Evolutionary conservation across 306 rosid species (phyloP).

Genomic region (Malus sieversii): DNA sequence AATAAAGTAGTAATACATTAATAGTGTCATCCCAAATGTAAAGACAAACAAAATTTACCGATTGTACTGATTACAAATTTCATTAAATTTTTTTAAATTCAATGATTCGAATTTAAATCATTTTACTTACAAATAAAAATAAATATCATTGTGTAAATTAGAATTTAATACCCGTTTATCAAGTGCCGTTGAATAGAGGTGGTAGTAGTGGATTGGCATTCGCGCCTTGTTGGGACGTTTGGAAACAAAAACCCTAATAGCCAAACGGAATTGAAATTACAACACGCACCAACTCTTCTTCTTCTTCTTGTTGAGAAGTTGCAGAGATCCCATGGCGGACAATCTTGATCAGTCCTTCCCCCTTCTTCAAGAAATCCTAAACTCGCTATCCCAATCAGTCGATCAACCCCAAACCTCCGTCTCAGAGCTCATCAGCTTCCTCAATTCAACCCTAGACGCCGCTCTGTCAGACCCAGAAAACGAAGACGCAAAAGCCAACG

Average conservation of each 20-base stretch:
- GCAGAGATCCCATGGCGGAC: constrained; percentile 4
- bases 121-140: too few relatives aligned
- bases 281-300: background rate
- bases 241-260: background rate
- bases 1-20: too few relatives aligned
- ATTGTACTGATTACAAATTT: too few relatives aligned
- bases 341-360: constrained; percentile 16
- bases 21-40: too few relatives aligned
- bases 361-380: constrained; percentile 44
- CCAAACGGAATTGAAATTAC: background rate
- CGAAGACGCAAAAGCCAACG: constrained; percentile 31
- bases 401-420: constrained; percentile 33
- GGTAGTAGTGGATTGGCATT: background rate
- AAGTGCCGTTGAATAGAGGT: too few relatives aligned
- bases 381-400: constrained; percentile 37
- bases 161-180: too few relatives aligned
- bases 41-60: too few relatives aligned
- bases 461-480: constrained; percentile 39
- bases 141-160: too few relatives aligned
- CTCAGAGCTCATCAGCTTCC: constrained; percentile 44
- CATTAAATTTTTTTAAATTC: too few relatives aligned
- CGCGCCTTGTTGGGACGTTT: background rate
- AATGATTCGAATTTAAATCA: too few relatives aligned
- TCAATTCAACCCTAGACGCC: constrained; percentile 46
- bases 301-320: background rate